Base-by-base conservation (phyloP, 2,329 filamentous ascomycete species). In the Diaporthe caulivora region DNA sequence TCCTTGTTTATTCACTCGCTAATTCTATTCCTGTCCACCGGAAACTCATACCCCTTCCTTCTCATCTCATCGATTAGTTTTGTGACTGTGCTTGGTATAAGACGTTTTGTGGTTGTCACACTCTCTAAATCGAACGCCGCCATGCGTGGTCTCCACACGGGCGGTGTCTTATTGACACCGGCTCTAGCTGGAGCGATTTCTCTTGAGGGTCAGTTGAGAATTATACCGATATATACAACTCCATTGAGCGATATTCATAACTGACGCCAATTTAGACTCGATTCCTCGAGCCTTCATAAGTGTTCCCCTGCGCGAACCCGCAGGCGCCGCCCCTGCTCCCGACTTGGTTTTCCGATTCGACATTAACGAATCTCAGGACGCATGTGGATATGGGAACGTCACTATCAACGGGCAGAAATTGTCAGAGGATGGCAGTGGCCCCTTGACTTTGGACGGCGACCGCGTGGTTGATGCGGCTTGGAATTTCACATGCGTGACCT, bases 331-430 rank as follows among this genome's bases (percentile, higher is more conserved):
- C 15, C 57, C 49, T 6, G 34, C 18, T 26, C 53, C 40, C 17
- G 49, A 72, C n/a, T 29, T 71, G 68, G 65, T 69, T 54, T 80
- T 89, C 64, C 82, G 82, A 58, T 77, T 89, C 60, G 83, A 87
- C 75, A 80, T 89, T 49, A 78, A 84, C 42, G 83, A 86, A 72
- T 85, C 86, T 13, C 80, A 80, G 13, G 78, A 82, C n/a, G 81
- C 84, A 34, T 89, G 88, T 76, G 86, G 84, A 3, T 81, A 81
- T 77, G 84, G 83, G 75, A 86, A 86, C 75, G 80, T 88, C 72
- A 85, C 83, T 24, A 78, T 90, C 73, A 85, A 88, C 78, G 85
- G 84, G 73, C 83, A 86, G 72, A 51, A 78, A 7, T 80, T 89
- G 7, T 75, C 80, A 21, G 84, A 85, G 73, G 81, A 83, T 55